Evolutionary conservation across 1,284 basidiomycete genomes (phyloP).

Genomic region (Pisolithus thermaeus): DNA sequence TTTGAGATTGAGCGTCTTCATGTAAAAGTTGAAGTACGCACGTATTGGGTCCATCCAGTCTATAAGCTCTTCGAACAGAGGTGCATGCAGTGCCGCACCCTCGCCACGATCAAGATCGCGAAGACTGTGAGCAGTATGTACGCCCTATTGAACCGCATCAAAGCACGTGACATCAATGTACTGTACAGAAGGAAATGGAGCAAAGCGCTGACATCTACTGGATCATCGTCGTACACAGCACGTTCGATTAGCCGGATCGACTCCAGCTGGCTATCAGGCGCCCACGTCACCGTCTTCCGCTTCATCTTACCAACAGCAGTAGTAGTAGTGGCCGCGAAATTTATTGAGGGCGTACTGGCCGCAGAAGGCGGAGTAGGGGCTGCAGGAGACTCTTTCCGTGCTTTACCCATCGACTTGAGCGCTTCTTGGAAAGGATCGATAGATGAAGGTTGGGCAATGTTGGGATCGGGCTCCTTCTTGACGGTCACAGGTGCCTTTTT

Average conservation of each 20-base stretch:
- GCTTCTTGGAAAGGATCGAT: constrained; percentile 77
- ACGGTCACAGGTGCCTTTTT: constrained; percentile 55
- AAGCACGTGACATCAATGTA: constrained; percentile 48
- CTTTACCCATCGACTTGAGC: constrained; percentile 65
- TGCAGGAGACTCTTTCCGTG: constrained; percentile 48
- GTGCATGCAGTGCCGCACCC: constrained; percentile 73
- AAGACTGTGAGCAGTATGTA: constrained; percentile 58
- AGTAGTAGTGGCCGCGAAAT: constrained; percentile 22
- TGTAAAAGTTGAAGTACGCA: constrained; percentile 33
- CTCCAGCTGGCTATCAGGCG: constrained; percentile 64
- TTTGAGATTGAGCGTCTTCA: constrained; percentile 9
- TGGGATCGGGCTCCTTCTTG: constrained; percentile 50
- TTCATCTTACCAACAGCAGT: constrained; percentile 48
- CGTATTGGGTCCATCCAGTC: constrained; percentile 76
- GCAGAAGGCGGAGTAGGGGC: constrained; percentile 34
- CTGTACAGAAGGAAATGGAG: constrained; percentile 40
- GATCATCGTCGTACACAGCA: constrained; percentile 81
- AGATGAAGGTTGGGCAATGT: constrained; percentile 70
- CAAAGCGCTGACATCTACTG: constrained; percentile 64
- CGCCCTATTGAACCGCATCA: constrained; percentile 48
- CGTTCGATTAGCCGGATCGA: constrained; percentile 71
- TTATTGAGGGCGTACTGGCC: constrained; percentile 26
- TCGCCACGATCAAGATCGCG: constrained; percentile 81
- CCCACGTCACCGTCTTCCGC: constrained; percentile 72
- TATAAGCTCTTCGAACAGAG: constrained; percentile 74